Evolutionary conservation across 129 eudicot genomes (phyloP).

Genomic region (Saussurea involucrata): DNA sequence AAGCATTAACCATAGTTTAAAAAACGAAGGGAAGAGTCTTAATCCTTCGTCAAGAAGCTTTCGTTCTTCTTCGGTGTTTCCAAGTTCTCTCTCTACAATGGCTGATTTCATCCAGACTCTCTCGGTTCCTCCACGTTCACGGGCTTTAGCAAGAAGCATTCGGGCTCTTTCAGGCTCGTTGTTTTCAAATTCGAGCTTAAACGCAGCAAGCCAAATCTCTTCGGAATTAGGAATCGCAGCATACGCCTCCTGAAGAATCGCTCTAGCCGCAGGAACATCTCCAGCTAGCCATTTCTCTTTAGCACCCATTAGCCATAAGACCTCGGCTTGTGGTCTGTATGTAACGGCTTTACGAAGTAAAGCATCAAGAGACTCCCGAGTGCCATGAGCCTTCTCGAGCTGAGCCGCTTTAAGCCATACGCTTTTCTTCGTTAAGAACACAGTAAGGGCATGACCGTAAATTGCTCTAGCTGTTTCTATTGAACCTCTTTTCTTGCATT

Average conservation of each 20-base stretch:
- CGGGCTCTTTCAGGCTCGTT: constrained; percentile 85
- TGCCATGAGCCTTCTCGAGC: constrained; percentile 92
- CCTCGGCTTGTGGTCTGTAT: constrained; percentile 87
- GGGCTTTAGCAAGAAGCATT: constrained; percentile 90
- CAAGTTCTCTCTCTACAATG: constrained; percentile 83
- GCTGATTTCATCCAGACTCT: constrained; percentile 99
- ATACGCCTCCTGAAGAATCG: constrained; percentile 84
- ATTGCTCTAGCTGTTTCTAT: constrained; percentile 92
- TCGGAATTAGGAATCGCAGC: constrained; percentile 87
- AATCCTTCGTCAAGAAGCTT: constrained; percentile 77
- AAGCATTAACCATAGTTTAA: constrained; percentile 85
- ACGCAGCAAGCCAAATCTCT: constrained; percentile 97
- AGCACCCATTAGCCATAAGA: constrained; percentile 95
- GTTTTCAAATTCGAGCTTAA: constrained; percentile 93
- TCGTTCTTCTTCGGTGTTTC: constrained; percentile 67
- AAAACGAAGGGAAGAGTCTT: constrained; percentile 64
- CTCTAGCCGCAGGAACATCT: constrained; percentile 87
- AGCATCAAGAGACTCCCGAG: constrained; percentile 83
- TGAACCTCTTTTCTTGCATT: constrained; percentile 89
- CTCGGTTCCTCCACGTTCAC: constrained; percentile 85
- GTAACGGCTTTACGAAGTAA: constrained; percentile 82
- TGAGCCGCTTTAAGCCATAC: constrained; percentile 97
- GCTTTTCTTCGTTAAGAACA: constrained; percentile 75
- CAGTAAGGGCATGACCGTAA: constrained; percentile 75
- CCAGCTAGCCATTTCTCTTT: constrained; percentile 99